A percentile compares a stretch with the other conserved stretches of the same genome.
phyloP scores from a whole-genome alignment of 768 basidiomycete species.

The Termitomyces sp. region DNA sequence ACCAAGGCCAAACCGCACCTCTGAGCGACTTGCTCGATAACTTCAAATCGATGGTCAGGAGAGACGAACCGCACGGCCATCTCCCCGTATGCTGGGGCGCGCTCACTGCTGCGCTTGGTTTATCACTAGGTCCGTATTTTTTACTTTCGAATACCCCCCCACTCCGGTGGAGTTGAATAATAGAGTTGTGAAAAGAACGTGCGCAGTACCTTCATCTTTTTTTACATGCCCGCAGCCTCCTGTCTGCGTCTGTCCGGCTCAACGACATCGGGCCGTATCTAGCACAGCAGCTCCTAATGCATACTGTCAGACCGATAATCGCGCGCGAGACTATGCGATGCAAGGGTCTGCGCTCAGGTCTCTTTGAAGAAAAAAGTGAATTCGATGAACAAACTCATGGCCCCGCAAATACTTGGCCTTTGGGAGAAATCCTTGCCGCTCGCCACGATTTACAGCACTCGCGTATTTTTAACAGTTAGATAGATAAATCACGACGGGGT shows the following conservation, averaged over 20 bases:
- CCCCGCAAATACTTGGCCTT: slow-evolving; percentile 91
- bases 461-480: slow-evolving; percentile 88
- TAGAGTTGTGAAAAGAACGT: slow-evolving; percentile 39
- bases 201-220: slow-evolving; percentile 88
- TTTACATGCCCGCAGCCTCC: slow-evolving; percentile 82
- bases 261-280: slow-evolving; percentile 92
- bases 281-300: slow-evolving; percentile 82
- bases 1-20: slow-evolving; percentile 19
- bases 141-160: too few relatives aligned
- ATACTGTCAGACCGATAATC: slow-evolving; percentile 65
- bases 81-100: slow-evolving; percentile 90
- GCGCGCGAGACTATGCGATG: slow-evolving; percentile 44
- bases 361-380: slow-evolving; percentile 20
- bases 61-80: slow-evolving; percentile 70
- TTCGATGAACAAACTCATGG: slow-evolving; percentile 44
- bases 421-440: slow-evolving; percentile 87
- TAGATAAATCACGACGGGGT: too few relatives aligned
- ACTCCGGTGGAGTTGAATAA: not conserved
- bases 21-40: slow-evolving; percentile 48
- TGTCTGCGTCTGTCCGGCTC: slow-evolving; percentile 89
- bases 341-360: slow-evolving; percentile 43
- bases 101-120: slow-evolving; percentile 69
- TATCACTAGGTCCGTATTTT: slow-evolving; percentile 54
- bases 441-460: slow-evolving; percentile 95
- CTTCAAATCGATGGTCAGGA: slow-evolving; percentile 65